phyloP scores from a whole-genome alignment of 73 alveolate species.

The Blepharisma japonicum region DNA sequence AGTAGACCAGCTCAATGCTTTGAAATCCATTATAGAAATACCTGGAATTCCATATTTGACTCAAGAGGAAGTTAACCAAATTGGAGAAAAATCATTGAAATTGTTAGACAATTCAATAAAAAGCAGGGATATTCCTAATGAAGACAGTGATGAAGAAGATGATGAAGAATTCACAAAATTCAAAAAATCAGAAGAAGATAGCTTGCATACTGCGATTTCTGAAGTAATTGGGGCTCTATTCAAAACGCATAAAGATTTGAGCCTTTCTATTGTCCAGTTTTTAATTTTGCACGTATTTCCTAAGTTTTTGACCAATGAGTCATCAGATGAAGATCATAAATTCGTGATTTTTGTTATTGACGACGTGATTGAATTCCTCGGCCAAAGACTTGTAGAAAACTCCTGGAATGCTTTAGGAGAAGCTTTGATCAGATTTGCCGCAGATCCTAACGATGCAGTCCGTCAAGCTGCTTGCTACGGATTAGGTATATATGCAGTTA shows the following conservation, averaged over 20 bases:
- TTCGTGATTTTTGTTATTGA: constrained; percentile 91
- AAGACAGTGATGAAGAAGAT: constrained; percentile 17
- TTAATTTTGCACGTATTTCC: constrained; percentile 42
- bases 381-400: constrained; percentile 66
- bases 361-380: constrained; percentile 94
- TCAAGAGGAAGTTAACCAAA: constrained; percentile 43
- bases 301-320: constrained; percentile 41
- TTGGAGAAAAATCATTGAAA: constrained; percentile 52
- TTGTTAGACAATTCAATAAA: constrained; percentile 17
- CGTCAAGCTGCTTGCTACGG: constrained; percentile 98
- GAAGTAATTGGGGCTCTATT: constrained; percentile 77
- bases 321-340: constrained; percentile 64
- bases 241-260: constrained; percentile 70
- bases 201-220: constrained; percentile 67
- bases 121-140: not conserved
- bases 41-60: constrained; percentile 45
- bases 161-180: constrained; percentile 25
- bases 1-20: constrained; percentile 21
- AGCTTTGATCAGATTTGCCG: constrained; percentile 63
- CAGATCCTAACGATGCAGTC: constrained; percentile 62
- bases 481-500: constrained; percentile 78
- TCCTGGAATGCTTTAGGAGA: constrained; percentile 62
- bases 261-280: constrained; percentile 4
- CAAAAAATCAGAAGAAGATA: constrained; percentile 62
- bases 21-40: constrained; percentile 45